Base-by-base conservation (phyloP, 306 rosid genomes). In the Dalbergia cochinchinensis region DNA sequence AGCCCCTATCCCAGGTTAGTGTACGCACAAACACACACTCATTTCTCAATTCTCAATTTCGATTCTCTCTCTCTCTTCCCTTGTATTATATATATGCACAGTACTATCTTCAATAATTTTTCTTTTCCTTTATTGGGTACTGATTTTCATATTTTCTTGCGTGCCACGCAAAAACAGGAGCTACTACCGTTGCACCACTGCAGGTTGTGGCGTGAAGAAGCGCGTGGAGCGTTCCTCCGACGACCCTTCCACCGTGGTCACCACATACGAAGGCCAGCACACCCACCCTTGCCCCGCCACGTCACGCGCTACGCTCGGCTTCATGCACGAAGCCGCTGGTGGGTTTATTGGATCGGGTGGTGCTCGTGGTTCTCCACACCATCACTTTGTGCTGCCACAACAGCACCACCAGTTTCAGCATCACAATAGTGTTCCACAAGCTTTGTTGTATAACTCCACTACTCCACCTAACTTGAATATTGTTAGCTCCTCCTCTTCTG, bases 231-330 rank as follows among this genome's bases (percentile, higher is more conserved):
- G 98, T 7, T 91, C 91, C 8, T 87, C 88, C 3, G 88, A 83
- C 1, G 92, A 95, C 45, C 75, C 92, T 0, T n/a, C 94, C 4
- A 74, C 76, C 4, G 96, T 93, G 7, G 91, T 95, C 7, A 95
- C 99, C 0, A 93, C 94, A n/a, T 95, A 95, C 71, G 99, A 95
- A 82, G 99, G 99, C 11, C 90, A 89, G 26, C 99, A 95, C 93
- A 90, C 59, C 0, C 98, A 95, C 60, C 88, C 88, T 2, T 78
- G 88, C 2, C 98, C 99, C 5, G 79, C 80, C 42, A 68, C 86
- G 3, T 85, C 89, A 1, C 95, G 90, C 13, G 89, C 89, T 4
- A 73, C 85, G 74, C 58, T 87, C 11, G 88, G 89, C 34, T 74
- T 86, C 20, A 5, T 83, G 73, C 78, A 84, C 3, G 82, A 83